A percentile compares a stretch with the other conserved stretches of the same genome.
Conservation (phyloP, 2,329 filamentous ascomycete genomes). For the Byssochlamys sp. region DNA sequence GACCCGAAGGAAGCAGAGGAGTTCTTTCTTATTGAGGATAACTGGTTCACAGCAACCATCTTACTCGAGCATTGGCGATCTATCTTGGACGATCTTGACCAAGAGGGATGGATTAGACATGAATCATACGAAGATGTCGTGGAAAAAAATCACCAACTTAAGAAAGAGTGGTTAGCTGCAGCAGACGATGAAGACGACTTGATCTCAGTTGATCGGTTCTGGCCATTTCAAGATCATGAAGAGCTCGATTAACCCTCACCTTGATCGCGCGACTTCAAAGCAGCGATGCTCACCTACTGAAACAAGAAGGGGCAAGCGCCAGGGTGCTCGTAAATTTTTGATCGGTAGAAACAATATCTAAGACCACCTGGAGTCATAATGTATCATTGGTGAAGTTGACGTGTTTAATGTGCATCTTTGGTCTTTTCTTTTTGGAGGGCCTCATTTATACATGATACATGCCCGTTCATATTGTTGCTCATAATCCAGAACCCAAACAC, state of each 20-base stretch:
- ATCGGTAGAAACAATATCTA: too few species aligned
- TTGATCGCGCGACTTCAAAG: too few species aligned
- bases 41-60: conserved; percentile 1
- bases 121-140: not conserved
- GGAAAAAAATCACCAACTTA: not conserved
- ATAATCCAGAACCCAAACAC: not conserved
- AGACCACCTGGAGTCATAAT: too few species aligned
- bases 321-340: too few species aligned
- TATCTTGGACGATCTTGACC: not conserved
- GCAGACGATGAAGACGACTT: not conserved
- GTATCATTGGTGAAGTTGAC: not conserved
- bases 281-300: too few species aligned
- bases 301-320: too few species aligned
- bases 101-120: not conserved
- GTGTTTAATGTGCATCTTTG: not conserved
- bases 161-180: not conserved
- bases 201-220: not conserved
- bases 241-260: not conserved
- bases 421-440: not conserved
- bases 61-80: not conserved
- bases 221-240: not conserved
- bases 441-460: not conserved
- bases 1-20: not conserved
- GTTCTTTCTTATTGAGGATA: not conserved
- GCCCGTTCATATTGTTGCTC: not conserved